Conservation (phyloP, 2,329 filamentous ascomycete genomes). For the Aspergillus vadensis region DNA sequence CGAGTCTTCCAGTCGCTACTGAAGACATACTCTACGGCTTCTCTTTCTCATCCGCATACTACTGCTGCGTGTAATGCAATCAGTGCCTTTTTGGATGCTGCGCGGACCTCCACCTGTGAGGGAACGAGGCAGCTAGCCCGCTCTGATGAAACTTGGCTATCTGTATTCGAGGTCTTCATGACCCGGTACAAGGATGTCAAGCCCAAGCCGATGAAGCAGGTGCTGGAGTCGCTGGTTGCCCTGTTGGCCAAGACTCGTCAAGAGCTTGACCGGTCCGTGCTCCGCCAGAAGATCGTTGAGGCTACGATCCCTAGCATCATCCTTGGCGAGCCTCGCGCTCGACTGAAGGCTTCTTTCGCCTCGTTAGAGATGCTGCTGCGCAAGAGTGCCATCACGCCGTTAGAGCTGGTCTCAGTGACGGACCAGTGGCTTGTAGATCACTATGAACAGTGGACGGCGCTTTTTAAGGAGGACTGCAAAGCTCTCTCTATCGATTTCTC, state of each 20-base stretch:
- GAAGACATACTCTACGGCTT: constrained; percentile 43
- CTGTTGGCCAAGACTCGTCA: constrained; percentile 34
- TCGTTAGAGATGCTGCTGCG: constrained; percentile 42
- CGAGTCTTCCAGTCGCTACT: constrained; percentile 44
- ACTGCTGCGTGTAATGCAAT: constrained; percentile 48
- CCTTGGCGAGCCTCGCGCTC: constrained; percentile 42
- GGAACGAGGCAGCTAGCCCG: constrained; percentile 37
- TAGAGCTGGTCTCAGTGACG: constrained; percentile 34
- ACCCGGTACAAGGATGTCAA: constrained; percentile 46
- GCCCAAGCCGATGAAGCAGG: constrained; percentile 48
- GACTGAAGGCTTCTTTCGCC: constrained; percentile 40
- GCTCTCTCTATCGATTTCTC: constrained; percentile 30
- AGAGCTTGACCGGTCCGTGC: constrained; percentile 20
- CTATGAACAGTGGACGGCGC: constrained; percentile 33
- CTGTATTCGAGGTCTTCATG: constrained; percentile 44
- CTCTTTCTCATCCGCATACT: constrained; percentile 43
- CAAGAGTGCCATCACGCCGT: constrained; percentile 37
- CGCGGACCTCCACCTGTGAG: constrained; percentile 33
- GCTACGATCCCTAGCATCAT: constrained; percentile 40
- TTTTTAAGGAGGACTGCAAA: constrained; percentile 37
- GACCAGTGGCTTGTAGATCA: constrained; percentile 39
- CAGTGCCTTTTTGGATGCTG: constrained; percentile 46
- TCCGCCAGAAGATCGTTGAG: constrained; percentile 29
- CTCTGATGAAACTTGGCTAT: constrained; percentile 41
- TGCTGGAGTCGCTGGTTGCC: constrained; percentile 44